These are phyloP conservation scores for Nemania serpens DNA, from an alignment of 2,329 filamentous ascomycete genomes.

Conservation along the genomic window DNA sequence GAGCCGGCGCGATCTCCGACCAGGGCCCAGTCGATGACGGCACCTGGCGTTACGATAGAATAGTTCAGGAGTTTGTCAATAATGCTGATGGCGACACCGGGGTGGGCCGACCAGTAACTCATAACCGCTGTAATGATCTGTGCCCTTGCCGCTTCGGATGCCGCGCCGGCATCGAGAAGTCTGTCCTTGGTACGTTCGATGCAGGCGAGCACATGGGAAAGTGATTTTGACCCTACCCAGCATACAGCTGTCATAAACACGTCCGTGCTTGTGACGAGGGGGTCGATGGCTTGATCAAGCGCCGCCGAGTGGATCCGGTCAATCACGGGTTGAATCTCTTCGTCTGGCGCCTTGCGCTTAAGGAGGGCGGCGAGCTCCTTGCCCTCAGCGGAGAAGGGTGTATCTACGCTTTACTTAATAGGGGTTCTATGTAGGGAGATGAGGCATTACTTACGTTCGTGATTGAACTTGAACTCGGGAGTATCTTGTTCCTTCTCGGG, in stretches of 20 bases:
- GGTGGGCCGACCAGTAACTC: conserved; percentile 90
- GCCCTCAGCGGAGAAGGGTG: conserved; percentile 84
- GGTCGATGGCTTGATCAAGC: conserved; percentile 71
- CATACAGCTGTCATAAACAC: conserved; percentile 93
- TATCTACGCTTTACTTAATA: conserved; percentile 54
- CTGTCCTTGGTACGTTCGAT: conserved; percentile 94
- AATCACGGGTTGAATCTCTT: conserved; percentile 83
- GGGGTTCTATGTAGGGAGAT: conserved; percentile 2
- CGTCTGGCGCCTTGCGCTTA: conserved; percentile 81
- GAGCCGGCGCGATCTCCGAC: conserved; percentile 56
- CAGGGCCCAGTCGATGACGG: conserved; percentile 89
- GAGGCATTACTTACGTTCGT: conserved; percentile 65
- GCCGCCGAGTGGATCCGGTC: conserved; percentile 82
- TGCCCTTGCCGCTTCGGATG: conserved; percentile 74
- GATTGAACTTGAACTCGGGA: conserved; percentile 90
- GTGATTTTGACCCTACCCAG: conserved; percentile 90
- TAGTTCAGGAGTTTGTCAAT: conserved; percentile 98
- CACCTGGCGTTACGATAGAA: conserved; percentile 83
- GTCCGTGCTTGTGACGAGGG: conserved; percentile 85
- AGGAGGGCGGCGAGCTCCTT: conserved; percentile 79
- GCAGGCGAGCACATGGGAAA: conserved; percentile 93
- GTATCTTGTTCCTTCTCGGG: conserved; percentile 91
- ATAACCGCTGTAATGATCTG: conserved; percentile 93
- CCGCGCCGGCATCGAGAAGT: conserved; percentile 76
- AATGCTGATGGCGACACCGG: conserved; percentile 88